phyloP scores from a whole-genome alignment of 805 yeast genomes.

The Ogataea corticis region DNA sequence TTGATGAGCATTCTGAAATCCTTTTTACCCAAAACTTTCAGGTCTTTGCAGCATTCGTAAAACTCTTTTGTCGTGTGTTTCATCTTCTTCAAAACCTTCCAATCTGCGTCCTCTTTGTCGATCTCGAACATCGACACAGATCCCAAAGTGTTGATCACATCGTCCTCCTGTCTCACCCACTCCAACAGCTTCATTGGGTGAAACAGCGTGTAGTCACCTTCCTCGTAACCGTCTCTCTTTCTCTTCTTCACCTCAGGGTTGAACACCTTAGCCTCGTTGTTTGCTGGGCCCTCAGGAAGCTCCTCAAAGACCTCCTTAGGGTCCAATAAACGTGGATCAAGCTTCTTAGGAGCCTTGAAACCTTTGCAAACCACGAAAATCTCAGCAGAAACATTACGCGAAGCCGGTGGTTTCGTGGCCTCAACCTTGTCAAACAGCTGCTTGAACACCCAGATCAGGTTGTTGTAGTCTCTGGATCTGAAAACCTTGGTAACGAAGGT shows the following conservation, averaged over 20 bases:
- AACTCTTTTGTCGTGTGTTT: conserved; percentile 79
- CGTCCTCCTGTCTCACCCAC: conserved; percentile 70
- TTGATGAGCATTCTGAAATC: conserved; percentile 83
- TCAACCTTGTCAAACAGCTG: conserved; percentile 95
- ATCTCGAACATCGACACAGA: conserved; percentile 61
- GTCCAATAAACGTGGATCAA: conserved; percentile 91
- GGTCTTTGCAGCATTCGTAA: conserved; percentile 81
- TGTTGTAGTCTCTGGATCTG: conserved; percentile 98
- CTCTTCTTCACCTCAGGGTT: conserved; percentile 92
- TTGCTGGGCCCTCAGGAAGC: conserved; percentile 67
- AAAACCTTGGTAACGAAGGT: conserved; percentile 95
- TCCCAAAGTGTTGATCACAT: conserved; percentile 83
- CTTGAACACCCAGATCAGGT: conserved; percentile 95
- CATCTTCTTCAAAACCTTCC: conserved; percentile 69
- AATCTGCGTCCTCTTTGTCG: conserved; percentile 65
- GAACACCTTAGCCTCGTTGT: conserved; percentile 88
- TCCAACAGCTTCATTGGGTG: conserved; percentile 77
- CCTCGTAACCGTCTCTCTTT: conserved; percentile 95
- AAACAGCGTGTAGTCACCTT: conserved; percentile 76
- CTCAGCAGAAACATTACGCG: conserved; percentile 99
- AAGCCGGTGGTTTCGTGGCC: conserved; percentile 98
- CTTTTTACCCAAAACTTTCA: conserved; percentile 90
- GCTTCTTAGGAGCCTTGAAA: conserved; percentile 91
- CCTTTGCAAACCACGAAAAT: conserved; percentile 96
- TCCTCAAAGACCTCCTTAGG: conserved; percentile 95